Evolutionary conservation across 2,329 filamentous ascomycete species (phyloP), one percentile per base, ranked within the genome.

Genomic region (Alternaria panax): DNA sequence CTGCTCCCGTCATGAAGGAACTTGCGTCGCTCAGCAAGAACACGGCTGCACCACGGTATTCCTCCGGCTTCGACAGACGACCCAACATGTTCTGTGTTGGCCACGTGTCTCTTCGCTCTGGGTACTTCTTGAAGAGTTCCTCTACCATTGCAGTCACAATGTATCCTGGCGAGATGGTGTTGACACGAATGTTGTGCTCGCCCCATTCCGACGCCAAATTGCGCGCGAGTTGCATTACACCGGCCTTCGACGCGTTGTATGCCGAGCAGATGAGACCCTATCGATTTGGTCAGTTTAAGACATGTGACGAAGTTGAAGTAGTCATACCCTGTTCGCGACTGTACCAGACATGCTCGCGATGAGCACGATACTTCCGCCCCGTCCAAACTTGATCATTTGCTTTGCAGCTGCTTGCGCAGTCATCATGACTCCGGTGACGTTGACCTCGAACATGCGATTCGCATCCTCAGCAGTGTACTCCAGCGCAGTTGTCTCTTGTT

Each of bases 91-190:
- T 96, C 79, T 94, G 89, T 69, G 85, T 89, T 16, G 91, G 87
- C 93, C 93, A 96, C 60, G 88, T 85, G n/a, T 74, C 72, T 56
- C 70, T 75, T 30, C 80, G 83, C 70, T 93, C 90, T 0, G 92
- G 92, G 66, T 87, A 91, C 64, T 90, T 84, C 65, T 88, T 84
- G 71, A 97, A 95, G 30, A 96, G 85, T 58, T 87, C 85, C 74
- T 92, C 87, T 1, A 94, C 91, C 93, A 97, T 96, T 22, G 90
- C 87, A 2, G 91, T 93, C 22, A 90, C 85, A 71, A 93, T 92
- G 75, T 93, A 92, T 38, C 92, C 91, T 0, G 92, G 91, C 20
- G 89, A 92, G 63, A 95, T 86, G 14, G 90, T 92, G 80, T 95
- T 94, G 62, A 94, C 89, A 2, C 91, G 86, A 70, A 95, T 93